Conservation (phyloP, 805 yeast genomes). For the Yarrowia divulgata region DNA sequence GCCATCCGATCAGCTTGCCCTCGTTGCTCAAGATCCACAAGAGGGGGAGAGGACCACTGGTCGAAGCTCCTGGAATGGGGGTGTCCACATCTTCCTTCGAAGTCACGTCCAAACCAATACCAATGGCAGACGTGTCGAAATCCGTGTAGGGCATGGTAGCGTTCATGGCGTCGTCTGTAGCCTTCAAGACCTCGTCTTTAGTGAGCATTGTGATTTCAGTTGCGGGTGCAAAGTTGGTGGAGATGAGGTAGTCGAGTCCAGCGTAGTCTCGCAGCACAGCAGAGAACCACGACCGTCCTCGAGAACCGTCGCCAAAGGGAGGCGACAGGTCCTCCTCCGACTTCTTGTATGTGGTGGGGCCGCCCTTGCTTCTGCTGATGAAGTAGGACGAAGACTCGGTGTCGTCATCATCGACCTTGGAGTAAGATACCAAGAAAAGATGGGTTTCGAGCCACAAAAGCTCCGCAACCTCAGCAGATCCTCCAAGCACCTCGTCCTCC, state of each 20-base stretch:
- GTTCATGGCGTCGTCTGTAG: conserved; percentile 70
- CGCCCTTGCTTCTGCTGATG: conserved; percentile 20
- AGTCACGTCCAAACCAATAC: conserved; percentile 68
- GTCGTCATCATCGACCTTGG: conserved; percentile 41
- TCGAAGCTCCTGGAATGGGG: conserved; percentile 67
- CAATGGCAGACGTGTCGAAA: conserved; percentile 70
- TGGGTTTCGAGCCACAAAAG: conserved; percentile 44
- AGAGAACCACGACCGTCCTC: conserved; percentile 46
- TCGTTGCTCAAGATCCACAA: conserved; percentile 66
- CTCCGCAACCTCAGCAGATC: conserved; percentile 12
- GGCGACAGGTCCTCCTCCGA: conserved; percentile 46
- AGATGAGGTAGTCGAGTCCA: conserved; percentile 46
- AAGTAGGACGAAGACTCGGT: conserved; percentile 43
- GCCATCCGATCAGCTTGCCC: conserved; percentile 70
- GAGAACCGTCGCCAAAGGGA: conserved; percentile 47
- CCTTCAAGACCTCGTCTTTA: conserved; percentile 53
- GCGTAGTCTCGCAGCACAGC: conserved; percentile 42
- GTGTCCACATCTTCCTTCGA: conserved; percentile 55
- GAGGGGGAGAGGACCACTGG: conserved; percentile 68
- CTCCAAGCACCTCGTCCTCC: conserved; percentile 7
- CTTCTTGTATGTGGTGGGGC: conserved; percentile 6
- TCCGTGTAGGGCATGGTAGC: conserved; percentile 78
- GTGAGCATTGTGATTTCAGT: conserved; percentile 65
- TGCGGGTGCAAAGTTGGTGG: conserved; percentile 69
- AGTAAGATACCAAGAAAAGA: conserved; percentile 44